Evolutionary conservation across 306 rosid species (phyloP).

Genomic region (Cyclanthera cordifolia): DNA sequence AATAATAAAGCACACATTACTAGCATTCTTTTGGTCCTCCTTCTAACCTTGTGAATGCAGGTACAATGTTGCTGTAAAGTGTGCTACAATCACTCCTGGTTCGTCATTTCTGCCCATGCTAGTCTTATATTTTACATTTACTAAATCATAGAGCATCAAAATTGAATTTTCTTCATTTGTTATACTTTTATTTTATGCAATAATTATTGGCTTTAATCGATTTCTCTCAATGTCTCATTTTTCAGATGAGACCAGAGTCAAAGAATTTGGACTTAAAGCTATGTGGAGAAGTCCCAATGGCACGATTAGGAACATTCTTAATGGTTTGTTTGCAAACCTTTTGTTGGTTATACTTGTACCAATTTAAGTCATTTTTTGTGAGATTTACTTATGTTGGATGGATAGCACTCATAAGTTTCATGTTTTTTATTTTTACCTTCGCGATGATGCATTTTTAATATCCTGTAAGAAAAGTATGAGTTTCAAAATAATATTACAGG

Average conservation of each 20-base stretch:
- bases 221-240: constrained; percentile 4
- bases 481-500: constrained; percentile 29
- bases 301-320: constrained; percentile 80
- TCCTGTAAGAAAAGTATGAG: background rate
- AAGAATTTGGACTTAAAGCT: constrained; percentile 84
- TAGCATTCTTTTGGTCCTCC: constrained; percentile 9
- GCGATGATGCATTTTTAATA: background rate
- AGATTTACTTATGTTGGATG: no score
- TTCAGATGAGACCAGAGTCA: constrained; percentile 86
- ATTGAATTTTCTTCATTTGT: background rate
- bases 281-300: constrained; percentile 99
- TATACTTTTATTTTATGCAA: background rate
- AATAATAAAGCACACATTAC: background rate
- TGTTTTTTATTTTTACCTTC: no score
- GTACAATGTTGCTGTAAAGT: no score
- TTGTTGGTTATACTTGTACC: no score
- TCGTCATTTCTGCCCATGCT: constrained; percentile 21
- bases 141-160: background rate
- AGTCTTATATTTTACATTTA: background rate
- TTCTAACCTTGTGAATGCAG: constrained; percentile 1
- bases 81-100: constrained; percentile 41
- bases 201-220: background rate
- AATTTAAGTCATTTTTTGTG: no score
- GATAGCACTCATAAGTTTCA: no score
- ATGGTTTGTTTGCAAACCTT: constrained; percentile 62